A percentile compares a stretch with the other conserved stretches of the same genome.
These are phyloP conservation scores for Malassezia arunalokei DNA, from an alignment of 1,284 basidiomycete species.

Conservation along the genomic window DNA sequence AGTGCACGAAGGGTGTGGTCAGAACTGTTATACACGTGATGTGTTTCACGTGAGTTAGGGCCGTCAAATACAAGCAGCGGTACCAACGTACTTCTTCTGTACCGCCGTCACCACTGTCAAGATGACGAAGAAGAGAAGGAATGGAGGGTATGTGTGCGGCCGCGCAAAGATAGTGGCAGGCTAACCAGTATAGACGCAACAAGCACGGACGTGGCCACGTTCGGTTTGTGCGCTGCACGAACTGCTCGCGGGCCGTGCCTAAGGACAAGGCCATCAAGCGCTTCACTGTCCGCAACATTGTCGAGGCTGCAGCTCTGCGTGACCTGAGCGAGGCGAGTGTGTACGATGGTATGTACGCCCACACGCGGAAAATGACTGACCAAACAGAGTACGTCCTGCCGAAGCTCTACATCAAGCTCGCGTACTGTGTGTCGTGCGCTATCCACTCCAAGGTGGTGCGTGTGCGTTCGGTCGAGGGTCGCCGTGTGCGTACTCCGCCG, in stretches of 20 bases:
- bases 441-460: slow-evolving; percentile 79
- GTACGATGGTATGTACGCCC: slow-evolving; percentile 63
- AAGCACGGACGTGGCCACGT: slow-evolving; percentile 84
- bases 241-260: slow-evolving; percentile 60
- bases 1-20: too few relatives aligned
- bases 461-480: slow-evolving; percentile 42
- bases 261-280: slow-evolving; percentile 97
- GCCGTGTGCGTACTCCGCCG: slow-evolving; percentile 54
- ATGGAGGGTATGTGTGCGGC: slow-evolving; percentile 50
- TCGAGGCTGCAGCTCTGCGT: slow-evolving; percentile 91
- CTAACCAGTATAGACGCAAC: slow-evolving; percentile 50
- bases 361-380: neutral
- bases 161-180: neutral
- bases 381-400: slow-evolving; percentile 81
- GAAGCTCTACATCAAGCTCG: slow-evolving; percentile 98
- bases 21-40: slow-evolving; percentile 13
- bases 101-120: slow-evolving; percentile 18
- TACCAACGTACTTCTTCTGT: slow-evolving; percentile 3
- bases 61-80: neutral
- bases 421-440: slow-evolving; percentile 96
- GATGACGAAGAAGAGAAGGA: slow-evolving; percentile 96
- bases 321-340: slow-evolving; percentile 94
- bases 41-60: slow-evolving; percentile 2
- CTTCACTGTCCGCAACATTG: slow-evolving; percentile 99
- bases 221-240: slow-evolving; percentile 85